Evolutionary conservation across 2,329 filamentous ascomycete genomes (phyloP).

Genomic region (Cladosporium sp.): DNA sequence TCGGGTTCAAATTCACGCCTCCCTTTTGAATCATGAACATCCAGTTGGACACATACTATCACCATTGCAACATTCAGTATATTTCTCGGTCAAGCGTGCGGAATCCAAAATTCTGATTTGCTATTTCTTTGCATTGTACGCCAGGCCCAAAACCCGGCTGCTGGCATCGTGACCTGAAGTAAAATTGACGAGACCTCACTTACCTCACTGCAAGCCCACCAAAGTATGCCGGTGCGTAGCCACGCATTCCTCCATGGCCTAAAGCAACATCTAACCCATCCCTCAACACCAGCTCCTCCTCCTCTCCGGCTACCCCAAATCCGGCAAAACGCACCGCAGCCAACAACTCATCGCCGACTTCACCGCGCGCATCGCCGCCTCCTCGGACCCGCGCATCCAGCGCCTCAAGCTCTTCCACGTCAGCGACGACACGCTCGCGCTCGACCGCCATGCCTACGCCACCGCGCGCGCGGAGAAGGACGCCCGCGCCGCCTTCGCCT

Average conservation of each 20-base stretch:
- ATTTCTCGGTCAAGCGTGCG: too few relatives aligned
- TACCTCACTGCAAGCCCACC: background rate
- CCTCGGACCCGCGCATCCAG: slow-evolving; percentile 41
- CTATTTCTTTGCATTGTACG: too few relatives aligned
- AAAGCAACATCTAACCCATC: background rate
- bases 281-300: slow-evolving; percentile 47
- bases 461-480: slow-evolving; percentile 77
- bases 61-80: too few relatives aligned
- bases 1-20: too few relatives aligned
- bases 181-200: slow-evolving; percentile 10
- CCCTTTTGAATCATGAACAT: too few relatives aligned
- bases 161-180: background rate
- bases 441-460: slow-evolving; percentile 66
- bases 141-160: too few relatives aligned
- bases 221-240: slow-evolving; percentile 11
- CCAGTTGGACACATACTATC: too few relatives aligned
- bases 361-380: slow-evolving; percentile 47
- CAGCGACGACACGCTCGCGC: slow-evolving; percentile 64
- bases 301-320: slow-evolving; percentile 57
- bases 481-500: slow-evolving; percentile 68
- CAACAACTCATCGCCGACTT: slow-evolving; percentile 61
- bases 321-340: slow-evolving; percentile 57
- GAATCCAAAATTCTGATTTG: too few relatives aligned
- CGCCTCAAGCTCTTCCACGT: slow-evolving; percentile 65
- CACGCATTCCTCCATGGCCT: background rate